Evolutionary conservation across 306 rosid genomes (phyloP).

Genomic region (barrel medic (Medicago truncatula)): DNA sequence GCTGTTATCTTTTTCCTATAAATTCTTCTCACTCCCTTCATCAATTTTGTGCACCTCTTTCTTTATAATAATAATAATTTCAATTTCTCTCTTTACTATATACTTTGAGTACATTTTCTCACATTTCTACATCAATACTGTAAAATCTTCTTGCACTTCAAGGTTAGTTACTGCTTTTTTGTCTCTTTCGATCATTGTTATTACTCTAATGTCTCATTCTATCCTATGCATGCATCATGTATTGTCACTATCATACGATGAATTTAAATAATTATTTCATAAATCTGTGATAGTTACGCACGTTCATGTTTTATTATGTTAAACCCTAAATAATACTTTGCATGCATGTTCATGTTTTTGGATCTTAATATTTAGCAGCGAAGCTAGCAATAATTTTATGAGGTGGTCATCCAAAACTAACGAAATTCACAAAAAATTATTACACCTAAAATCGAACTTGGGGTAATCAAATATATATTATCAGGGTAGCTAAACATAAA

Average conservation of each 20-base stretch:
- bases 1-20: conserved; percentile 21
- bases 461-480: too few species aligned
- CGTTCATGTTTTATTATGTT: neutral
- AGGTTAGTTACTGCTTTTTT: conserved; percentile 18
- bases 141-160: neutral
- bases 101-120: too few species aligned
- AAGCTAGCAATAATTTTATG: too few species aligned
- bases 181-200: neutral
- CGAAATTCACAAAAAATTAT: too few species aligned
- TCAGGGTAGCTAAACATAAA: too few species aligned
- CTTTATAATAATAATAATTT: too few species aligned
- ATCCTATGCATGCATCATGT: neutral
- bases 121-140: too few species aligned
- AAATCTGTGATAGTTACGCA: neutral
- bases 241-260: neutral
- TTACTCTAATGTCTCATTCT: neutral
- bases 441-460: too few species aligned
- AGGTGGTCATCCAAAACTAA: too few species aligned
- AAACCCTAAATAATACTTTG: neutral
- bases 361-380: neutral
- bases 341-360: neutral
- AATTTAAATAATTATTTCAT: neutral
- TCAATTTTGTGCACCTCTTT: neutral
- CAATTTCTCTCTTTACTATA: too few species aligned
- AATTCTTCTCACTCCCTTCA: conserved; percentile 8